phyloP scores from a whole-genome alignment of 1,284 basidiomycete species.

The Clitocybe nebularis region DNA sequence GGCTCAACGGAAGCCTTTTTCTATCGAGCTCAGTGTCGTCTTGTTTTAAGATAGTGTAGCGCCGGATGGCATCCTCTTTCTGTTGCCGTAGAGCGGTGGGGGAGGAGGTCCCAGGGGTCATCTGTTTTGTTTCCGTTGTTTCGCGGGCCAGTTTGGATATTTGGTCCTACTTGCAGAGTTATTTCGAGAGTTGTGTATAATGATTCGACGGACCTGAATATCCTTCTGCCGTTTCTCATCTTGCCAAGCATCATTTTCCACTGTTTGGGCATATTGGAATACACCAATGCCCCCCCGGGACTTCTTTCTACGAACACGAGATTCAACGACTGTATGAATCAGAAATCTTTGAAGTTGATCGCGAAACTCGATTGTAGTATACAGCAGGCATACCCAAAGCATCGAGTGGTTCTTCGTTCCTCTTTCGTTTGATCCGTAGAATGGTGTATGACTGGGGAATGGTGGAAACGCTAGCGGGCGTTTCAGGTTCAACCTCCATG shows the following conservation, averaged over 20 bases:
- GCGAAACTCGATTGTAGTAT: slow-evolving; percentile 11
- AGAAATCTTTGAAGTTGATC: slow-evolving; percentile 12
- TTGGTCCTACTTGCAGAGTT: slow-evolving; percentile 36
- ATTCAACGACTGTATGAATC: slow-evolving; percentile 54
- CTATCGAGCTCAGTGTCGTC: slow-evolving; percentile 22
- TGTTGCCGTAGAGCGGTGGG: slow-evolving; percentile 19
- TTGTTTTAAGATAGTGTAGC: slow-evolving; percentile 42
- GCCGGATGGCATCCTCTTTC: slow-evolving; percentile 30
- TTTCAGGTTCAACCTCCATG: slow-evolving; percentile 24
- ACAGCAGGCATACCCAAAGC: slow-evolving; percentile 52
- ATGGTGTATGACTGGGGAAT: slow-evolving; percentile 65
- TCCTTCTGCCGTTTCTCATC: slow-evolving; percentile 50
- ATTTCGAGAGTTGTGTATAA: not conserved
- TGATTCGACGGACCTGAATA: slow-evolving; percentile 46
- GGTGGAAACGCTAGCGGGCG: slow-evolving; percentile 12
- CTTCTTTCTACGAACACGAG: slow-evolving; percentile 55
- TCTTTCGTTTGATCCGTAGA: slow-evolving; percentile 73
- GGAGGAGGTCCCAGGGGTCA: slow-evolving; percentile 14
- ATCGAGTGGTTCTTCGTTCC: slow-evolving; percentile 75
- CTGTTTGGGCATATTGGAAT: slow-evolving; percentile 75
- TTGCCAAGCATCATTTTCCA: slow-evolving; percentile 66
- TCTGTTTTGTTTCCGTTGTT: slow-evolving; percentile 10
- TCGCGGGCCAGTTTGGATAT: slow-evolving; percentile 44
- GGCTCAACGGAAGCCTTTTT: slow-evolving; percentile 23
- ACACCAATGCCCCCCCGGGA: slow-evolving; percentile 55